Evolutionary conservation across 140 eudicot genomes (phyloP).

Genomic region (Flaveria floridana): DNA sequence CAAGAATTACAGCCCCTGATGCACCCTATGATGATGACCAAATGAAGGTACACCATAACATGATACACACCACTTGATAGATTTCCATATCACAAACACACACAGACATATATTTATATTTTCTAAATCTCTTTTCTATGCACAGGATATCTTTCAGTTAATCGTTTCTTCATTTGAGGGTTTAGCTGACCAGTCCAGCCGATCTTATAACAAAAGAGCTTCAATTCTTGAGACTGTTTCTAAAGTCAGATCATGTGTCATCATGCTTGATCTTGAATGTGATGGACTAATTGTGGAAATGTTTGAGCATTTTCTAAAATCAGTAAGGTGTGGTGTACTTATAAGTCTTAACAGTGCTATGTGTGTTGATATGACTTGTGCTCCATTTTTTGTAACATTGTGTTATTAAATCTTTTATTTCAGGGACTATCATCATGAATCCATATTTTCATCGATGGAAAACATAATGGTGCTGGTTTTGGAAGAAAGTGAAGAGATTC

Average conservation of each 20-base stretch:
- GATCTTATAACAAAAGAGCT: constrained; percentile 58
- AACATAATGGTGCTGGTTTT: constrained; percentile 77
- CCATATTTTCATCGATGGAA: constrained; percentile 68
- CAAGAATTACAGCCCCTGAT: constrained; percentile 94
- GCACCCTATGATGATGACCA: constrained; percentile 76
- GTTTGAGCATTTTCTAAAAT: constrained; percentile 69
- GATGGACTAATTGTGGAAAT: constrained; percentile 62
- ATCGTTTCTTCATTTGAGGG: constrained; percentile 79
- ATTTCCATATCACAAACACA: background rate
- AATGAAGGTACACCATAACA: constrained; percentile 56
- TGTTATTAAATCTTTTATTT: background rate
- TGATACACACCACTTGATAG: background rate
- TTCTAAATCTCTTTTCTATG: background rate
- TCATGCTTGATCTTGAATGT: constrained; percentile 89
- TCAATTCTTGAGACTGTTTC: constrained; percentile 79
- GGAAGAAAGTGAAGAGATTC: constrained; percentile 84
- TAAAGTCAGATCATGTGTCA: constrained; percentile 80
- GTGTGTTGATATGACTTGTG: background rate
- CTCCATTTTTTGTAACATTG: background rate
- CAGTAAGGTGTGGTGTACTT: constrained; percentile 51
- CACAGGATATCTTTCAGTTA: constrained; percentile 74
- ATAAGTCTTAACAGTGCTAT: background rate
- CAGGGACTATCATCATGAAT: constrained; percentile 67
- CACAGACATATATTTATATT: background rate
- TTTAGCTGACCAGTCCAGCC: constrained; percentile 59